phyloP scores from a whole-genome alignment of 768 basidiomycete species.

The Infundibulicybe gibba region DNA sequence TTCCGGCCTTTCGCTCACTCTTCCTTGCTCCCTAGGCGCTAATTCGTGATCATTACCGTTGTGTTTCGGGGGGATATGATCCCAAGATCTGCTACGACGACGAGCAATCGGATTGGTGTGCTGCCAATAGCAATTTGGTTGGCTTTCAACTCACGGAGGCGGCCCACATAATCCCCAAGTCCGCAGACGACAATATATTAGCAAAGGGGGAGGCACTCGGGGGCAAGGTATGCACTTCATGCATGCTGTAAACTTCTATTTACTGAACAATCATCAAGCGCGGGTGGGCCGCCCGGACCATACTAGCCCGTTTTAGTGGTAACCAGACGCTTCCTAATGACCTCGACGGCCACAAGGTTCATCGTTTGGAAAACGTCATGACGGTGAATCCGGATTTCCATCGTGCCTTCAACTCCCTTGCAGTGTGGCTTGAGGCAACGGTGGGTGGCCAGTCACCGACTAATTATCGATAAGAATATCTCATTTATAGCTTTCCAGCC shows the following conservation, averaged over 20 bases:
- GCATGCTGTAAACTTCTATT: background rate
- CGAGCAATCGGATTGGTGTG: background rate
- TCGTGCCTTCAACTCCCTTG: slow-evolving; percentile 3
- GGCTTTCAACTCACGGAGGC: background rate
- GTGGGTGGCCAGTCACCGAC: background rate
- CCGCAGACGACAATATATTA: background rate
- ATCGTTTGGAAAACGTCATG: slow-evolving; percentile 7
- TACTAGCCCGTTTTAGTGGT: background rate
- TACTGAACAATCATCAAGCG: background rate
- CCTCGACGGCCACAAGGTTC: slow-evolving; percentile 4
- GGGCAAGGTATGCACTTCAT: background rate
- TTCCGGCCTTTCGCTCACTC: background rate
- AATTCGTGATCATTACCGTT: background rate
- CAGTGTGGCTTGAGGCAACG: slow-evolving; percentile 8
- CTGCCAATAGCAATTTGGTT: background rate
- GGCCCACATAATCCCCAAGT: background rate
- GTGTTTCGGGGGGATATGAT: background rate
- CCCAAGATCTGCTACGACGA: background rate
- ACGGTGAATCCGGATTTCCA: slow-evolving; percentile 1
- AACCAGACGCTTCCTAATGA: background rate
- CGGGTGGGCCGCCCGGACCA: background rate
- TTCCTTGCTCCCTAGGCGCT: background rate
- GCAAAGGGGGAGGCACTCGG: background rate
- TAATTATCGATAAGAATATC: background rate
- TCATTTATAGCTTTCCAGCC: background rate